Evolutionary conservation across 257 asterid genomes (phyloP).

Genomic region (Euphrasia confusa): DNA sequence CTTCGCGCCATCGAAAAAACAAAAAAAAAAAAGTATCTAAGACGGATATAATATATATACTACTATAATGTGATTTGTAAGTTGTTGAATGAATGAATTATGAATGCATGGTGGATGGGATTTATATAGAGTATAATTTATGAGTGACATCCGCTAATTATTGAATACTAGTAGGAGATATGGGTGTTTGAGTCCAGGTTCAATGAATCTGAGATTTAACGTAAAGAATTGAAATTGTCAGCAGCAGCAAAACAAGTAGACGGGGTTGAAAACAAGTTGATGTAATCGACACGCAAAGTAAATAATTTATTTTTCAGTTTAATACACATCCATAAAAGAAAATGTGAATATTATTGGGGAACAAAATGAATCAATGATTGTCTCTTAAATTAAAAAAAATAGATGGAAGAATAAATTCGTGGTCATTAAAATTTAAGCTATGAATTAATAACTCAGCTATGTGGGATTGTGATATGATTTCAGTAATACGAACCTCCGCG

Average conservation of each 20-base stretch:
- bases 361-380: no score
- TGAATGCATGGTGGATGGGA: constrained; percentile 1
- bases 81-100: no score
- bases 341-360: no score
- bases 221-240: neutral
- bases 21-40: no score
- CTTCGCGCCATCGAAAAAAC: neutral
- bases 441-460: neutral
- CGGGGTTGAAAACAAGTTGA: neutral
- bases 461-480: neutral
- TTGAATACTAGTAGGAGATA: neutral
- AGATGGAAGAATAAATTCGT: no score
- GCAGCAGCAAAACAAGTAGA: neutral
- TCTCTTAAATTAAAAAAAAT: neutral
- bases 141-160: neutral
- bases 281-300: neutral
- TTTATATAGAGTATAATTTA: constrained; percentile 1
- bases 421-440: neutral
- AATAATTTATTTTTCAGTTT: no score
- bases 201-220: constrained; percentile 41
- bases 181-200: constrained; percentile 41
- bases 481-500: constrained; percentile 11
- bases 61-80: no score
- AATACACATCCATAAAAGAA: no score
- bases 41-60: no score